A percentile compares a stretch with the other conserved stretches of the same genome.
phyloP scores from a whole-genome alignment of 352 stramenopile species.

The Pythium phragmitis region DNA sequence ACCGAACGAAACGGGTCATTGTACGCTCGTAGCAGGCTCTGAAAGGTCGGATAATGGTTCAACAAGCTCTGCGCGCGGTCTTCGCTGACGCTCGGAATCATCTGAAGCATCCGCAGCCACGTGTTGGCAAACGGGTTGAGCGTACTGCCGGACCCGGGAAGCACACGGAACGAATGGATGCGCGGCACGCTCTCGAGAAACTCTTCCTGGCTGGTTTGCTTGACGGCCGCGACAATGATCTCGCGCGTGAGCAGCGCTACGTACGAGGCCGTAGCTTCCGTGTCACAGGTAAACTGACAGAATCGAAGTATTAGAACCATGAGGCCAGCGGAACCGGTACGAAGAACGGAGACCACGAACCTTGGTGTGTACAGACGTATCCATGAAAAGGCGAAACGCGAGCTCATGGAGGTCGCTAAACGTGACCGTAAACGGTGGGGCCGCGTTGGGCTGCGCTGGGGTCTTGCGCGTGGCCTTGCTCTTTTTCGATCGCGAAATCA shows the following conservation, averaged over 20 bases:
- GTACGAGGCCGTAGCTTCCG: conserved; percentile 51
- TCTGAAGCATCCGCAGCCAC: conserved; percentile 80
- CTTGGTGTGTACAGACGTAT: conserved; percentile 53
- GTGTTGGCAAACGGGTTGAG: conserved; percentile 51
- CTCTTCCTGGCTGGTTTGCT: conserved; percentile 45
- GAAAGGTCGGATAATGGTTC: conserved; percentile 60
- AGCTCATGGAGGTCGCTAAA: conserved; percentile 66
- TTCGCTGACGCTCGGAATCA: conserved; percentile 72
- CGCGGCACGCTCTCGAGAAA: conserved; percentile 57
- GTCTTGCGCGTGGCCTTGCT: conserved; percentile 15
- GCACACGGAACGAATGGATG: conserved; percentile 62
- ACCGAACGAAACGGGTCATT: conserved; percentile 33
- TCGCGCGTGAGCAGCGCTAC: conserved; percentile 58
- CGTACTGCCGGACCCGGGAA: conserved; percentile 33
- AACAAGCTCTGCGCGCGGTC: conserved; percentile 65
- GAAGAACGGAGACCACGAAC: conserved; percentile 5
- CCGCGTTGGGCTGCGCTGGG: neutral
- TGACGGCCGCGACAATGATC: conserved; percentile 40
- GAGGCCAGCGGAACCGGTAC: neutral
- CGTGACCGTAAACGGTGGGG: conserved; percentile 16
- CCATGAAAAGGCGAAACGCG: conserved; percentile 68
- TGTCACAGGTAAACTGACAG: conserved; percentile 50
- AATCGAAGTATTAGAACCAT: neutral
- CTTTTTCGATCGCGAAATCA: conserved; percentile 49
- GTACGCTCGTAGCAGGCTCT: conserved; percentile 50